These are phyloP conservation scores for Penicillium antarcticum DNA, from an alignment of 495 filamentous ascomycete genomes.

Conservation along the genomic window DNA sequence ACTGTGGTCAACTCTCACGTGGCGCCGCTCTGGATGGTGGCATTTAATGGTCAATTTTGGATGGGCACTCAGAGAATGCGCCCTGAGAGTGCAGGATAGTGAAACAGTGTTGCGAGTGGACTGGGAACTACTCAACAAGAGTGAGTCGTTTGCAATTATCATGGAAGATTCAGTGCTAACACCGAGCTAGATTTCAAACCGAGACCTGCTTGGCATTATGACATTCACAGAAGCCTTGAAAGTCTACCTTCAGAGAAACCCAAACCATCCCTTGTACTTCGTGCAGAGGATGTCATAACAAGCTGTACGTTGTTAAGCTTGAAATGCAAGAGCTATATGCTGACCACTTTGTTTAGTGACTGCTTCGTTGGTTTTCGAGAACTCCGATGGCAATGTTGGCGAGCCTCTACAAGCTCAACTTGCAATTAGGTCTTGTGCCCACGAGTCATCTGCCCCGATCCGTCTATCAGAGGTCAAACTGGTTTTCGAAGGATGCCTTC, in stretches of 20 bases:
- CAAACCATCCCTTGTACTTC: slow-evolving; percentile 63
- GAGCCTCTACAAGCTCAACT: slow-evolving; percentile 74
- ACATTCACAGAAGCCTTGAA: slow-evolving; percentile 68
- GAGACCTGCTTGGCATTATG: slow-evolving; percentile 63
- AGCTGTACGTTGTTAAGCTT: slow-evolving; percentile 48
- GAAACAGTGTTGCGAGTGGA: slow-evolving; percentile 71
- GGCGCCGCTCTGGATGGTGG: slow-evolving; percentile 81
- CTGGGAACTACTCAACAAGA: slow-evolving; percentile 73
- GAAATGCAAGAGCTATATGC: neutral
- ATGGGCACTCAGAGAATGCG: slow-evolving; percentile 73
- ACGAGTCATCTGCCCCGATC: slow-evolving; percentile 58
- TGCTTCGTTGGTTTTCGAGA: slow-evolving; percentile 69
- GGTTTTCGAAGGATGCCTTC: slow-evolving; percentile 66
- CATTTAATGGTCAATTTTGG: slow-evolving; percentile 66
- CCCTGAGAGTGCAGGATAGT: slow-evolving; percentile 56
- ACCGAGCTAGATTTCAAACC: slow-evolving; percentile 53
- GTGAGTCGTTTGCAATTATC: slow-evolving; percentile 40
- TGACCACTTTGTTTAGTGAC: slow-evolving; percentile 44
- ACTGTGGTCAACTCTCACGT: slow-evolving; percentile 69
- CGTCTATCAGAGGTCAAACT: slow-evolving; percentile 62
- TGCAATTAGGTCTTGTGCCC: slow-evolving; percentile 65
- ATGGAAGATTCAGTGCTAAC: slow-evolving; percentile 2
- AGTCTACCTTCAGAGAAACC: slow-evolving; percentile 45
- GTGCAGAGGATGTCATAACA: slow-evolving; percentile 64
- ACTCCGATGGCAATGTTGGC: slow-evolving; percentile 77